Conservation (phyloP, 495 filamentous ascomycete genomes). For the Lasiosphaeriaceae sp. region DNA sequence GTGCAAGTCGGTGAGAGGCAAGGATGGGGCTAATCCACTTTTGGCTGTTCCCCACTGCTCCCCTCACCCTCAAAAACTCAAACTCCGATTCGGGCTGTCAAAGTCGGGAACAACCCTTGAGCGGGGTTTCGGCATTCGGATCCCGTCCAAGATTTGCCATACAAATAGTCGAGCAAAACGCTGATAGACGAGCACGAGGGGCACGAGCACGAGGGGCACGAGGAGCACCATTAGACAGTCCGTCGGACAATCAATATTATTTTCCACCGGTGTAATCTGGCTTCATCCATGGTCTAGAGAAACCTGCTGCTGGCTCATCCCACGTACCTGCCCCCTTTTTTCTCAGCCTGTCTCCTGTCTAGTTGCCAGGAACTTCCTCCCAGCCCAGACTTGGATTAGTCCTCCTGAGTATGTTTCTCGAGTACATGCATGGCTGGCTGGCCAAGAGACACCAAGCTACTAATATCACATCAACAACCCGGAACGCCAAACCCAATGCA, state of each 20-base stretch:
- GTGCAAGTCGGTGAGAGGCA: conserved; percentile 1
- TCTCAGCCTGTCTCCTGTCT: background rate
- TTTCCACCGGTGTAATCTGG: no score
- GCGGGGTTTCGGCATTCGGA: conserved; percentile 3
- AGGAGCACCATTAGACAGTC: no score
- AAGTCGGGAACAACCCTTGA: background rate
- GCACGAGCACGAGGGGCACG: no score
- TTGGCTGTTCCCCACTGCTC: background rate
- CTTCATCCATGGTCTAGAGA: background rate
- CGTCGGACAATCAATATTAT: no score
- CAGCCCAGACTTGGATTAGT: no score
- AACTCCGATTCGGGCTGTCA: background rate
- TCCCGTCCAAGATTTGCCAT: background rate
- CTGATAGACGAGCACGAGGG: no score
- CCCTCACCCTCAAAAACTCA: background rate
- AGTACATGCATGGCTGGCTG: conserved; percentile 6
- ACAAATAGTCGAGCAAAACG: no score
- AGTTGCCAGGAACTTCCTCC: no score
- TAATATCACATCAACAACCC: conserved; percentile 23
- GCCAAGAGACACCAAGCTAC: conserved; percentile 17
- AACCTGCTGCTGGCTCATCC: no score
- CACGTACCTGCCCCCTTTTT: background rate
- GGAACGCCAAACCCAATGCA: conserved; percentile 34
- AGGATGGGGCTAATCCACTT: background rate
- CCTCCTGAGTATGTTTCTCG: background rate